Evolutionary conservation across 176 grass and related monocot species (phyloP).

Genomic region (Pharus latifolius): DNA sequence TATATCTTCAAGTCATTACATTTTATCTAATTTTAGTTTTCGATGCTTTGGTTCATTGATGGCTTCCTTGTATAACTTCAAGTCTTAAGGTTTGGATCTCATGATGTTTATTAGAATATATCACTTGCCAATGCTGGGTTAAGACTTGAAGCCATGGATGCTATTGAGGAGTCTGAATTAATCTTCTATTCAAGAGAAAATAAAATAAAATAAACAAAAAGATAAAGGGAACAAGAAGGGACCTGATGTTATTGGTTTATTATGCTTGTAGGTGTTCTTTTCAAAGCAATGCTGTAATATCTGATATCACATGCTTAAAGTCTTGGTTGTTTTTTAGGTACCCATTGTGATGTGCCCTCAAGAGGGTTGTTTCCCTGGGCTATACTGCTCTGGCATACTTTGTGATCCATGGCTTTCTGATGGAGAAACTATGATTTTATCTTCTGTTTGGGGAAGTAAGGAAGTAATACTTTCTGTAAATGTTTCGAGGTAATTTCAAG

Average conservation of each 20-base stretch:
- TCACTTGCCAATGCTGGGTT: not conserved
- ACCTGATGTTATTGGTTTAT: not conserved
- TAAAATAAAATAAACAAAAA: not conserved
- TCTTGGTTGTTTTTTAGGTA: slow-evolving; percentile 20
- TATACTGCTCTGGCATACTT: slow-evolving; percentile 45
- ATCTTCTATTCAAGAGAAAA: not conserved
- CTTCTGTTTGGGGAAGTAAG: slow-evolving; percentile 78
- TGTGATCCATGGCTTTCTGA: slow-evolving; percentile 78
- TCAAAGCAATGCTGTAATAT: not conserved
- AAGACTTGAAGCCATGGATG: not conserved
- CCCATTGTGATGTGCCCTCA: slow-evolving; percentile 42
- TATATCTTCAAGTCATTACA: not conserved
- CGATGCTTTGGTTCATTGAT: not conserved
- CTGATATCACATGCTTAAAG: not conserved
- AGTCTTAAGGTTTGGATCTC: too few relatives aligned
- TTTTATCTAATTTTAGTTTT: too few relatives aligned
- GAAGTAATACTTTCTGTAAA: slow-evolving; percentile 77
- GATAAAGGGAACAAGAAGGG: not conserved
- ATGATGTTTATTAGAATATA: too few relatives aligned
- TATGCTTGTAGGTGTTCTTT: not conserved
- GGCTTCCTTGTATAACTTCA: too few relatives aligned
- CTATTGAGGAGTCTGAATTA: slow-evolving; percentile 4
- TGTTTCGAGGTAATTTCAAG: slow-evolving; percentile 43
- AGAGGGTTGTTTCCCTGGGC: slow-evolving; percentile 39
- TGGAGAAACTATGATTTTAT: slow-evolving; percentile 72